Base-by-base conservation (phyloP, 1,139 yeast species). In the Blastobotrys aristatus region DNA sequence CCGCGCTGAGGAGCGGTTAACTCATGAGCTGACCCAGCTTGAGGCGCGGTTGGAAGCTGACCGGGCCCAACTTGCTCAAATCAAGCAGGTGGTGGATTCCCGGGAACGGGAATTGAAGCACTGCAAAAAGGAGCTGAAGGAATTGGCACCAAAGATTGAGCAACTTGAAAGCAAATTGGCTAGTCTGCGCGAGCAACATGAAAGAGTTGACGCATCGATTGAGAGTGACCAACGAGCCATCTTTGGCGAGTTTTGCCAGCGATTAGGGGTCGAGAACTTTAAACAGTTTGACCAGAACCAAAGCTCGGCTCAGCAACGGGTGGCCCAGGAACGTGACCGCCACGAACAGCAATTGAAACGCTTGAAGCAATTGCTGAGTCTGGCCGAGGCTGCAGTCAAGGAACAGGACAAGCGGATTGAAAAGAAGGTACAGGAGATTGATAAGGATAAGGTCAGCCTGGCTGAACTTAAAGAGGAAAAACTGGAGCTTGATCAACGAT, bases 231-330 rank as follows among this genome's bases (percentile, higher is more conserved):
- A 53, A 6, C 49, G 52, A 1, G 57, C 65, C 1, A 66, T 82
- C 3, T 87, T 80, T 61, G 55, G 66, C 1, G 72, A 64, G 0
- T 84, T 88, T 58, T 82, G 89, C 51, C 50, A 62, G 1, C 71
- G 67, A 47, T 68, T 81, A 50, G 78, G 79, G 0, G 78, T 85
- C 57, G 57, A 58, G 6, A 68, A 73, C 53, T 79, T 86, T 40
- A 72, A 73, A 46, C 88, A 82, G 40, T 87, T 83, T 60, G 95
- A 87, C 36, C 46, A 52, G 4, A 54, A 56, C 14, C 87, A 84
- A 50, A 90, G 92, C 10, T 70, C 79, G 50, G 44, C 44, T 8
- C 48, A 46, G 35, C 45, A 41, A 36, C 36, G 20, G 16, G 33
- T 46, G n/a, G 29, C 48, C 4, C 36, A 31, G n/a, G 48, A 46